Base-by-base conservation (phyloP, 2,329 filamentous ascomycete genomes). In the Fusarium nygamai region DNA sequence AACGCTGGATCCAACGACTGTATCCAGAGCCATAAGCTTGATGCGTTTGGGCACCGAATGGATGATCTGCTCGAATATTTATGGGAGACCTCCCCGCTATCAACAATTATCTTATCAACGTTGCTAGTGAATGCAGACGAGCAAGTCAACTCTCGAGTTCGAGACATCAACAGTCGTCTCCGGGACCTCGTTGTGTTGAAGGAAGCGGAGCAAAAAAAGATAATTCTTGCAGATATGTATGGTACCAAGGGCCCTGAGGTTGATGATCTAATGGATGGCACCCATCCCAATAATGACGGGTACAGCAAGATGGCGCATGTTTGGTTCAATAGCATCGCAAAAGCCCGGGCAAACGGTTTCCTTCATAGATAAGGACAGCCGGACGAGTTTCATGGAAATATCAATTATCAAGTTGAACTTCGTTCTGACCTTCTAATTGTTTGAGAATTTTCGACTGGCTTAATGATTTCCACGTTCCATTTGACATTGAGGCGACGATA, bases 371-470 rank as follows among this genome's bases (percentile, higher is more conserved):
- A 5, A 31, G 6, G 12, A 11, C 14, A 17, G 14, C 14, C 3
- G 3, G 7, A 8, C 11, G 7, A 11, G 5, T 14, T 24, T 14
- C 2, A 20, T 20, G 0, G 5, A 3, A 3, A 8, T 9, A 2
- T 19, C 12, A 8, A 27, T 13, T 27, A 9, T 20, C 1, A 12
- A 20, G 12, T 24, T 6, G 6, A 12, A 13, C 17, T 2, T 12
- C 2, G 1, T 27, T 17, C 17, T 13, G 5, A 12, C 4, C 41
- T 24, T 41, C 9, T 1, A n/a, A 43, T n/a, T 16, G 12, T 41
- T 6, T 41, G 8, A 41, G 22, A 6, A n/a, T 16, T n/a, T 41
- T 41, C 5, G 8, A 41, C 13, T 14, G 22, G n/a, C 39, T n/a
- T 2, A 14, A 22, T 8, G 13, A 41, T 13, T 41, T 4, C 22